Base-by-base conservation (phyloP, 169 alveolate genomes). In the Plasmodium reichenowi region DNA sequence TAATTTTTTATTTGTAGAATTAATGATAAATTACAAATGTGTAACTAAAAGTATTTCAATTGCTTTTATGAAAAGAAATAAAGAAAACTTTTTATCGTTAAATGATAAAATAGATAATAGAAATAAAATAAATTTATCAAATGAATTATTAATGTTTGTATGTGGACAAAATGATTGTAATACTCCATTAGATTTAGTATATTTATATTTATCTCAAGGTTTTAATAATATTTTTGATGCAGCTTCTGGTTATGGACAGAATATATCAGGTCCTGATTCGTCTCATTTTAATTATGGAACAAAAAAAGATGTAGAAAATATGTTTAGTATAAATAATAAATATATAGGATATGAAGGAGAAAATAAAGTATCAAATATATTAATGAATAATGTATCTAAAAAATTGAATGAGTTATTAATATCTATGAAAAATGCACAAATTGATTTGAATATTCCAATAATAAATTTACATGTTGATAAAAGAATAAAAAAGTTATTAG, bases 401-500 rank as follows among this genome's bases (percentile, higher is more conserved):
- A 91, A 95, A 67, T 87, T 93, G 50, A 90, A 93, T 38, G 98
- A 98, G 88, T 93, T 97, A 12, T 95, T 96, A 72, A 94, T 97
- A 26, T 97, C 98, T 48, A 92, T 98, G 75, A 96, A 96, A 73
- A 97, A 97, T 93, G 97, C 98, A 76, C 97, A 96, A 32, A 95
- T 97, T 80, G 97, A 96, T 91, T 96, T 97, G 7, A 97, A 97
- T 87, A 97, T 97, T 71, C 99, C 99, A 47, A 95, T 94, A 62
- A 96, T 97, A 67, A 89, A 93, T 72, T 93, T 98, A 62, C 88
- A 91, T 48, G 89, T 96, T 13, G 99, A 97, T 76, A 97, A 98
- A 48, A 94, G 92, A 48, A 95, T 97, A 12, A 91, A 74, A 48
- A 96, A 94, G 45, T 94, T 95, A 76, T 95, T 95, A 47, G 93